Conservation (phyloP, 495 filamentous ascomycete genomes). For the Neurospora sp. region DNA sequence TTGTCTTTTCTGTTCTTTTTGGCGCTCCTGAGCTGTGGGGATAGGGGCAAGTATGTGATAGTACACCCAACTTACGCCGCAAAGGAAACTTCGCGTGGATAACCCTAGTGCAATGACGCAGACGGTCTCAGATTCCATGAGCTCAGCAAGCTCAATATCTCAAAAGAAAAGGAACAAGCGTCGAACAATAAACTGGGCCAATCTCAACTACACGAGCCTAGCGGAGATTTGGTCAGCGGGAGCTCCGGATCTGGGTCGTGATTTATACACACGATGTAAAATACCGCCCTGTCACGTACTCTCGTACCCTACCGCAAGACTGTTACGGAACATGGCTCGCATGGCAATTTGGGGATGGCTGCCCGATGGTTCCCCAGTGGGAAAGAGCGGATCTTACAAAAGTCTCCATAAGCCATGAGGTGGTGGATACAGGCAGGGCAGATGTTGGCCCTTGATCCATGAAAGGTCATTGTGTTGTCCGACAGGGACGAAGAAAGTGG, state of each 20-base stretch:
- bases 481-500: not conserved
- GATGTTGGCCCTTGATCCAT: not conserved
- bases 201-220: not conserved
- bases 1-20: not conserved
- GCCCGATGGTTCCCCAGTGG: not conserved
- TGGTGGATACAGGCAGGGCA: not conserved
- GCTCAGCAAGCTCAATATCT: not conserved
- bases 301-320: not conserved
- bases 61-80: not conserved
- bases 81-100: not conserved
- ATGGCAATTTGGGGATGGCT: not conserved
- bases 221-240: not conserved
- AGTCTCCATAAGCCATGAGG: not conserved
- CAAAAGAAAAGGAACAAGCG: not conserved
- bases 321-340: not conserved
- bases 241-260: not conserved
- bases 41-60: not conserved
- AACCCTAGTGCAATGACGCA: not conserved
- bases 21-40: constrained; percentile 1
- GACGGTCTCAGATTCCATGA: not conserved
- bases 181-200: not conserved
- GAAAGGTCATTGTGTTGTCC: not conserved
- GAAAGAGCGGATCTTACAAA: not conserved
- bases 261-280: not conserved
- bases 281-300: not conserved